Conservation (phyloP, 2,329 filamentous ascomycete species). For the Escovopsis sp. region DNA sequence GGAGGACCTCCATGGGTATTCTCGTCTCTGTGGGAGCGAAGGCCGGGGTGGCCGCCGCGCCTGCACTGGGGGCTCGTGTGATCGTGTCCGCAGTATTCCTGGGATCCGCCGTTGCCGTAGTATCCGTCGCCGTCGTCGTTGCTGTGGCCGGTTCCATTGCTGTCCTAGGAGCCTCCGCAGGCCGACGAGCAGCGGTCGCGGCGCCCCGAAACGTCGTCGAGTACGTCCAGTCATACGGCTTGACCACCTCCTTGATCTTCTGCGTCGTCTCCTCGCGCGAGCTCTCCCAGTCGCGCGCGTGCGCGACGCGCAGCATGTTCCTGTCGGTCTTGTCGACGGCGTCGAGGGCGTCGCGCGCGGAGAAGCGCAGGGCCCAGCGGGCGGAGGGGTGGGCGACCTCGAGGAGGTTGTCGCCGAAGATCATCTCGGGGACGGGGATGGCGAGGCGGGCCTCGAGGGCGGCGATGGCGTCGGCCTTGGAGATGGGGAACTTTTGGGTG, state of each 20-base stretch:
- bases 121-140: too few species aligned
- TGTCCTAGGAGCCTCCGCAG: too few species aligned
- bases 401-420: constrained; percentile 90
- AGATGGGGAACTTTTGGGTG: constrained; percentile 84
- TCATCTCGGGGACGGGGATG: constrained; percentile 95
- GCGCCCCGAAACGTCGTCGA: constrained; percentile 76
- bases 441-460: constrained; percentile 62
- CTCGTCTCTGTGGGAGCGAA: constrained; percentile 20
- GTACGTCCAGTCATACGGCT: constrained; percentile 97
- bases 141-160: too few species aligned
- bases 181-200: too few species aligned
- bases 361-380: constrained; percentile 71
- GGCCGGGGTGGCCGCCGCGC: neutral
- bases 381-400: constrained; percentile 55
- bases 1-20: constrained; percentile 77
- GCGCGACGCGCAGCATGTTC: constrained; percentile 83
- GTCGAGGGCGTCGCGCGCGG: constrained; percentile 75
- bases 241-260: constrained; percentile 84
- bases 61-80: neutral
- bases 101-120: too few species aligned
- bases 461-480: constrained; percentile 82
- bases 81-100: too few species aligned
- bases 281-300: constrained; percentile 71
- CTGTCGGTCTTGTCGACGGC: constrained; percentile 84
- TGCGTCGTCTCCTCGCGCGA: constrained; percentile 60